These are phyloP conservation scores for Petunia hybrid DNA, from an alignment of 305 asterid species.

Conservation along the genomic window DNA sequence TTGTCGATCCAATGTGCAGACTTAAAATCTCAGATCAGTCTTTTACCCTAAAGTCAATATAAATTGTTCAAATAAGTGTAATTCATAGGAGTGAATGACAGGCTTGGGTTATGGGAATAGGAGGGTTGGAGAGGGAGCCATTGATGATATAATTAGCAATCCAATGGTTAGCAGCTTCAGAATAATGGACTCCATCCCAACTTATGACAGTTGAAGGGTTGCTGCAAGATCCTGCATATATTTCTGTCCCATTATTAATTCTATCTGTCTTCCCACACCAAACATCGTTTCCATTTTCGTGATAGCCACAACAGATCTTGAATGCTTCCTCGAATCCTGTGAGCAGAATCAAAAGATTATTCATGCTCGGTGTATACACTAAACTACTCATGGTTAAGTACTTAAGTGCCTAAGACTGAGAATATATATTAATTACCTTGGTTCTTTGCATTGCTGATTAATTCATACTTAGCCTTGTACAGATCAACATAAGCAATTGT, in stretches of 20 bases:
- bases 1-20: neutral
- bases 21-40: no score
- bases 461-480: conserved; percentile 57
- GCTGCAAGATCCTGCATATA: conserved; percentile 53
- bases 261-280: conserved; percentile 57
- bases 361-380: no score
- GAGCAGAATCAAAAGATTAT: neutral
- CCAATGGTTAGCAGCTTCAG: conserved; percentile 71
- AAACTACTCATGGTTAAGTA: no score
- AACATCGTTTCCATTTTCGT: conserved; percentile 41
- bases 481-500: conserved; percentile 60
- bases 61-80: no score
- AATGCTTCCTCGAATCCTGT: conserved; percentile 65
- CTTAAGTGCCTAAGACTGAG: no score
- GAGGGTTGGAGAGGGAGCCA: conserved; percentile 66
- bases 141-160: conserved; percentile 51
- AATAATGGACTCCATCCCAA: conserved; percentile 73
- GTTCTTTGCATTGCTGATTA: conserved; percentile 57
- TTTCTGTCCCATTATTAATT: conserved; percentile 43
- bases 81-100: conserved; percentile 43
- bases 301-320: conserved; percentile 66
- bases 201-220: conserved; percentile 54
- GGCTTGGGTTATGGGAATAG: conserved; percentile 49
- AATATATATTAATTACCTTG: conserved; percentile 42
- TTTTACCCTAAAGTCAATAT: no score